These are phyloP conservation scores for Striga asiatica DNA, from an alignment of 257 asterid species.

Conservation along the genomic window DNA sequence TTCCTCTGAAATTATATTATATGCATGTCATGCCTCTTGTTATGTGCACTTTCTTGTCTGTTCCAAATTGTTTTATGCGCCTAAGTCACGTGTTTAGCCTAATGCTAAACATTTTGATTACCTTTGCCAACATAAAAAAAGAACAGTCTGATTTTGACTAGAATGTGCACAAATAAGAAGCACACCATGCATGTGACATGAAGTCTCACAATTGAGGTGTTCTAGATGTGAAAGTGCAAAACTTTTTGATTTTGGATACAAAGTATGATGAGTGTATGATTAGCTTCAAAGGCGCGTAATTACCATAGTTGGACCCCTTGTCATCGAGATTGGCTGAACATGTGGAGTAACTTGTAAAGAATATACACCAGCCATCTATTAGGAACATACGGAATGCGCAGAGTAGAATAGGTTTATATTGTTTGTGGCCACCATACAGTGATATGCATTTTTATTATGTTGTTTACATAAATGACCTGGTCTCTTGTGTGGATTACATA, in stretches of 20 bases:
- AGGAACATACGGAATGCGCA: too few species aligned
- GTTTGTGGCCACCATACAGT: too few species aligned
- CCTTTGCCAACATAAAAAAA: background rate
- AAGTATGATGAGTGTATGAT: too few species aligned
- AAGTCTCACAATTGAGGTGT: background rate
- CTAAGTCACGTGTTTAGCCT: background rate
- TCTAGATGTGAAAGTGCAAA: background rate
- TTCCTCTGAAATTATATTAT: too few species aligned
- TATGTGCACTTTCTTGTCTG: background rate
- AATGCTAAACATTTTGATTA: background rate
- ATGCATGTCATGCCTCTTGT: background rate
- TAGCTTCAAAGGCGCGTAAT: background rate
- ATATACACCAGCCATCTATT: too few species aligned
- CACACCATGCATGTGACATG: background rate
- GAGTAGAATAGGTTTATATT: too few species aligned
- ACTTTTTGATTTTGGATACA: too few species aligned
- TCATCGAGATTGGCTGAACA: background rate
- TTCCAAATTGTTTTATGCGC: background rate
- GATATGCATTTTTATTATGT: too few species aligned
- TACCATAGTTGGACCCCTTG: background rate
- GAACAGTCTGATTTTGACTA: background rate
- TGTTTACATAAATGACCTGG: background rate
- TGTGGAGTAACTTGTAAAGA: background rate
- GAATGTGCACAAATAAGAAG: background rate
- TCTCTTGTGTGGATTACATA: background rate